Percentiles rank a stretch among this genome's conserved stretches.
Conservation (phyloP, 352 stramenopile genomes). For the Aphanomyces astaci region DNA sequence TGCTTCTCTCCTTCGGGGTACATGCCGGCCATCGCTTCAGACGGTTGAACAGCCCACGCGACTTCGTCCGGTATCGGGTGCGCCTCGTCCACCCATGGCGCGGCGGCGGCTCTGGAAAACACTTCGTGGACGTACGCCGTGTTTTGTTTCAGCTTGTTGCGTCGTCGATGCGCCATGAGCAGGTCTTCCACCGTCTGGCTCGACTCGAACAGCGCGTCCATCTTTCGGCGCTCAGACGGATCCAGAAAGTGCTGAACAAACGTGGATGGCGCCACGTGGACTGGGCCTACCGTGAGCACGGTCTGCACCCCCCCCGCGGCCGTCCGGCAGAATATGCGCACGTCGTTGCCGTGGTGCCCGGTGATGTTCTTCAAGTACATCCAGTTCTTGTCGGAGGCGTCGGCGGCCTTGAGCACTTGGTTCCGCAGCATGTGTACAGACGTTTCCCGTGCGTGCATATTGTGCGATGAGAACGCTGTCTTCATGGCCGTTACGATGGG, state of each 20-base stretch:
- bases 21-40: background rate
- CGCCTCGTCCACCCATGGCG: slow-evolving; percentile 2
- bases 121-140: slow-evolving; percentile 6
- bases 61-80: slow-evolving; percentile 1
- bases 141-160: background rate
- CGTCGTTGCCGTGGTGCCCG: slow-evolving; percentile 19
- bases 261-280: slow-evolving; percentile 9
- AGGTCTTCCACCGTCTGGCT: slow-evolving; percentile 15
- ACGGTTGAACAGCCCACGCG: background rate
- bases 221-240: slow-evolving; percentile 7
- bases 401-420: slow-evolving; percentile 18
- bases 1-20: background rate
- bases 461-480: slow-evolving; percentile 10
- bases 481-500: slow-evolving; percentile 13
- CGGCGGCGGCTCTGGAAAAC: background rate
- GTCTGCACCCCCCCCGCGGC: slow-evolving; percentile 3
- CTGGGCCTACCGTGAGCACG: background rate
- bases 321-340: slow-evolving; percentile 4
- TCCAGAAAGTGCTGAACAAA: slow-evolving; percentile 17
- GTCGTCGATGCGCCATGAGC: slow-evolving; percentile 6
- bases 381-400: slow-evolving; percentile 15
- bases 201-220: slow-evolving; percentile 10
- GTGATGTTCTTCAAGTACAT: slow-evolving; percentile 21
- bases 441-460: slow-evolving; percentile 8
- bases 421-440: background rate